Evolutionary conservation across 2,329 filamentous ascomycete genomes (phyloP).

Genomic region (Ophiocordyceps australis): DNA sequence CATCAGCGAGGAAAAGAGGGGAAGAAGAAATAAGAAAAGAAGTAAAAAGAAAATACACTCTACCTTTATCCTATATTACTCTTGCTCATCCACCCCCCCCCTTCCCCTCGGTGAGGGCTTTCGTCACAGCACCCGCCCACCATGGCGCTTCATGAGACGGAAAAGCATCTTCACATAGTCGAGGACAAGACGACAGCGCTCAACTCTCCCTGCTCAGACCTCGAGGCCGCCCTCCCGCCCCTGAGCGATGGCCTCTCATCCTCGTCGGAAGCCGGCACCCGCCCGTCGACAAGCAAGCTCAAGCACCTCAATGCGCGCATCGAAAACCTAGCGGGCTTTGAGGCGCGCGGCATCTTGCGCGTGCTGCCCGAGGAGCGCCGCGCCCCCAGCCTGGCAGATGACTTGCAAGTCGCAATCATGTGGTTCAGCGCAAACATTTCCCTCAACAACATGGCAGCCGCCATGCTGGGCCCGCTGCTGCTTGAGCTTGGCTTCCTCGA

Average conservation of each 20-base stretch:
- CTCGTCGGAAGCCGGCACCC: no score
- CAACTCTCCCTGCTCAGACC: neutral
- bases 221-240: neutral
- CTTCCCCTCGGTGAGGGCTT: no score
- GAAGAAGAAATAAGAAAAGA: no score
- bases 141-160: no score
- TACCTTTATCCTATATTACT: no score
- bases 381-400: conserved; percentile 11
- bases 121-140: no score
- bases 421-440: conserved; percentile 26
- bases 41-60: no score
- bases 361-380: conserved; percentile 18
- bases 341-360: conserved; percentile 19
- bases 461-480: conserved; percentile 47
- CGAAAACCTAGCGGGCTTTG: conserved; percentile 15
- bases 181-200: no score
- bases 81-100: no score
- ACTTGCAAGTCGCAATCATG: conserved; percentile 19
- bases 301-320: conserved; percentile 8
- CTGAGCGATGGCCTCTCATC: neutral
- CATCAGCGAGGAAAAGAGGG: no score
- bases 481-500: conserved; percentile 59
- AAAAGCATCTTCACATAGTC: no score
- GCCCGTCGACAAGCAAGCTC: conserved; percentile 1
- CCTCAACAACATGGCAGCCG: conserved; percentile 40